These are phyloP conservation scores for Lactarius tabidus DNA, from an alignment of 768 basidiomycete genomes.

Conservation along the genomic window DNA sequence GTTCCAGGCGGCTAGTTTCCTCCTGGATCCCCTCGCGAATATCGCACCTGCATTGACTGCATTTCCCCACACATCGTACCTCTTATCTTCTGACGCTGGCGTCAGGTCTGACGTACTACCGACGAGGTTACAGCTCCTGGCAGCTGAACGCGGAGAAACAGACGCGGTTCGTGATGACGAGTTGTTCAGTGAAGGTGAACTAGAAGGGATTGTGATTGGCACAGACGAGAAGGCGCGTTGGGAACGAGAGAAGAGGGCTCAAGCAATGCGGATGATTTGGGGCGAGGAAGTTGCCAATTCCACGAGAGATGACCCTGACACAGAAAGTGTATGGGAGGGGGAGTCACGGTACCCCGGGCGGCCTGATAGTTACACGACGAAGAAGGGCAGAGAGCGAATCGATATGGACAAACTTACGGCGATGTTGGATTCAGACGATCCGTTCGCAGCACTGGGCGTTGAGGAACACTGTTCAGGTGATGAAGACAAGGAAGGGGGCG, in stretches of 20 bases:
- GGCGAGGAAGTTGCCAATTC: conserved; percentile 12
- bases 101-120: conserved; percentile 35
- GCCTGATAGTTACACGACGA: conserved; percentile 26
- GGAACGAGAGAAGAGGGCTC: conserved; percentile 23
- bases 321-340: conserved; percentile 23
- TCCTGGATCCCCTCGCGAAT: conserved; percentile 54
- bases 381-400: conserved; percentile 41
- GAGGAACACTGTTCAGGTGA: not conserved
- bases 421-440: conserved; percentile 38
- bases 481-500: not conserved
- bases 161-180: conserved; percentile 62
- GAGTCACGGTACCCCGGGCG: conserved; percentile 11
- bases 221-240: conserved; percentile 32
- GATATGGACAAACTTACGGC: conserved; percentile 54
- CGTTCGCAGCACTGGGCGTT: not conserved
- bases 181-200: conserved; percentile 63
- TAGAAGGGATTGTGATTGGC: conserved; percentile 55
- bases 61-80: conserved; percentile 40
- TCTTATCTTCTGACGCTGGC: conserved; percentile 46
- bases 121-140: conserved; percentile 64
- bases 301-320: conserved; percentile 5
- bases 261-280: conserved; percentile 19
- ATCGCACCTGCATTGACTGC: conserved; percentile 21
- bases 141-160: conserved; percentile 53
- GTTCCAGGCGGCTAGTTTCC: conserved; percentile 48